Percentiles rank a stretch among this genome's conserved stretches.
Conservation (phyloP, 164 flowering plant genomes). For the Magnolia changhungtana region DNA sequence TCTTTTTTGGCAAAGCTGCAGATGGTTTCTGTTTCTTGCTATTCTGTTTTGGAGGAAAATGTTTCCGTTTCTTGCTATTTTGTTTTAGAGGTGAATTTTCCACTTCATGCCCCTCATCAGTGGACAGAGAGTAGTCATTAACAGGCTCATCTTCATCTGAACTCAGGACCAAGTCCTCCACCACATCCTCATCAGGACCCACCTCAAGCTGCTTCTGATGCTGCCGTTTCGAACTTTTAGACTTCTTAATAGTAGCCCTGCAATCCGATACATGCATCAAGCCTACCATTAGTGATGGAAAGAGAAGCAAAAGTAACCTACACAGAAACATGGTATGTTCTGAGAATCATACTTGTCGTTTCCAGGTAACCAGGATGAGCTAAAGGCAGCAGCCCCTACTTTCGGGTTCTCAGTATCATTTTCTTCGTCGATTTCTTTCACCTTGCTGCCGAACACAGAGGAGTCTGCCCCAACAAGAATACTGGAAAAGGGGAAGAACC, state of each 20-base stretch:
- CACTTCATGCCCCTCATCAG: conserved; percentile 14
- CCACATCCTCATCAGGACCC: conserved; percentile 53
- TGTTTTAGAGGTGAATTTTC: conserved; percentile 15
- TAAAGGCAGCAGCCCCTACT: conserved; percentile 51
- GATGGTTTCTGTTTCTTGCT: neutral
- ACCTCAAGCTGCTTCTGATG: conserved; percentile 16
- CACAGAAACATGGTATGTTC: neutral
- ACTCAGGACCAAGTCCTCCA: conserved; percentile 59
- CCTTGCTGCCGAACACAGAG: conserved; percentile 46
- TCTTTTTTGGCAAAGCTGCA: conserved; percentile 10
- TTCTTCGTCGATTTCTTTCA: conserved; percentile 36
- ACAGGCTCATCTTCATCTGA: conserved; percentile 55
- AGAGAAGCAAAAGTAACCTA: neutral
- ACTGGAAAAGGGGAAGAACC: conserved; percentile 34
- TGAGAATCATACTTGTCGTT: conserved; percentile 38
- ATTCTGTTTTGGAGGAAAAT: neutral
- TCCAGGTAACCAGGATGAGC: conserved; percentile 76
- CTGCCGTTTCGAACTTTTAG: conserved; percentile 24
- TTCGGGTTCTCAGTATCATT: conserved; percentile 30
- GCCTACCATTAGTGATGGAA: neutral
- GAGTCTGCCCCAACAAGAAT: conserved; percentile 68
- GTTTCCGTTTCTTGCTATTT: conserved; percentile 29
- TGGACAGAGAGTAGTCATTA: conserved; percentile 18
- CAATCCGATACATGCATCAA: conserved; percentile 1
- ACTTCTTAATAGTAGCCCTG: conserved; percentile 12